A percentile compares a stretch with the other conserved stretches of the same genome.
These are phyloP conservation scores for Paramecium caudatum DNA, from an alignment of 73 alveolate genomes.

Conservation along the genomic window DNA sequence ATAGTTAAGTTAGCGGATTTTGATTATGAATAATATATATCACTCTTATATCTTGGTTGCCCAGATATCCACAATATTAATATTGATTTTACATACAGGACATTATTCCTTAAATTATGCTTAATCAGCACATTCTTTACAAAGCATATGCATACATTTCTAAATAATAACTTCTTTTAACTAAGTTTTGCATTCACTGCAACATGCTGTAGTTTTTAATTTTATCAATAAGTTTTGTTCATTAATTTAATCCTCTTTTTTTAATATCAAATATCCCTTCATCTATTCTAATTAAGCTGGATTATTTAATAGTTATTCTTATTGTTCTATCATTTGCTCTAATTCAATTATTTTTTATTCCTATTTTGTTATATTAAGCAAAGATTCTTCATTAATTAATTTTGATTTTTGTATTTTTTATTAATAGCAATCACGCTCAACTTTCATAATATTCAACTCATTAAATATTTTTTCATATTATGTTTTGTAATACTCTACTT, in stretches of 20 bases:
- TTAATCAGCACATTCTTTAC: constrained; percentile 25
- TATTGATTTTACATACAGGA: constrained; percentile 41
- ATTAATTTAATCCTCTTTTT: neutral
- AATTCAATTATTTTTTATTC: neutral
- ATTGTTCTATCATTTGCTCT: neutral
- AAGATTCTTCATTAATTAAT: constrained; percentile 26
- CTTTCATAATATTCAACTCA: neutral
- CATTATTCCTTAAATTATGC: constrained; percentile 43
- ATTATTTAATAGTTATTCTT: neutral
- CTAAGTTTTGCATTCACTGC: constrained; percentile 12
- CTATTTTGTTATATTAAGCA: neutral
- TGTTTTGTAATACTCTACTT: neutral
- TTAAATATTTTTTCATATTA: neutral
- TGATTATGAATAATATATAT: too few relatives aligned
- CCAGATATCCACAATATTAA: constrained; percentile 24
- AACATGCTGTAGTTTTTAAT: constrained; percentile 28
- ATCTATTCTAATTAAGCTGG: constrained; percentile 24
- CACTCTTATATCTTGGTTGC: constrained; percentile 39
- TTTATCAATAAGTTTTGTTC: neutral
- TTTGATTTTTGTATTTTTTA: neutral
- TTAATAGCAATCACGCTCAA: constrained; percentile 14
- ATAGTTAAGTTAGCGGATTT: too few relatives aligned
- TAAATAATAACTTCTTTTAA: constrained; percentile 16
- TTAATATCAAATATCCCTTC: constrained; percentile 27
- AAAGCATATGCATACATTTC: constrained; percentile 57